Evolutionary conservation across 2,329 filamentous ascomycete genomes (phyloP), one percentile per base, ranked within the genome.

Genomic region (Apiospora pterosperma): DNA sequence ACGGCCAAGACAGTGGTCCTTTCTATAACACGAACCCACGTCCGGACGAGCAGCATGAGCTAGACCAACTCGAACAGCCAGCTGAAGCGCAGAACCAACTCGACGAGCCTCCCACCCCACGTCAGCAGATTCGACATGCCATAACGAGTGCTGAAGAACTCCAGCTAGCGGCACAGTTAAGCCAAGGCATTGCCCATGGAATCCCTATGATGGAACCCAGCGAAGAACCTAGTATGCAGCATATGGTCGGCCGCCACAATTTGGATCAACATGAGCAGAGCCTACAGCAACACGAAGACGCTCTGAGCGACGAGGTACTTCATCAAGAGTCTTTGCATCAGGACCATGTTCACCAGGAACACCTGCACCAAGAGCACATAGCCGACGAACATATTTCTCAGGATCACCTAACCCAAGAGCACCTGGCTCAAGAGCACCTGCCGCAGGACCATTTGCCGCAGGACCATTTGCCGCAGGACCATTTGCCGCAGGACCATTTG

Each of bases 151-250:
- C 81, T 5, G 84, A 86, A 68, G 85, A 88, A 75, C 78, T 88
- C 48, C 85, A 86, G 72, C 77, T 88, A 42, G 85, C 85, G 16
- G 85, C 85, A 11, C 85, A 87, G 70, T 76, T 88, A 48, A 85
- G 84, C 59, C 83, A 85, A 66, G 84, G 81, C 52, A 76, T 88
- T 19, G 82, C 84, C 14, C 79, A 83, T 39, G 81, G 84, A 65
- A 80, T 87, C 72, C 76, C 79, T 19, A 79, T 74, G 61, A 69
- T 82, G 21, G 81, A 83, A 64, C 74, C 80, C 2, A 79, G 75
- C 44, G 80, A 81, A 55, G 81, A 83, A 59, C 70, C 78, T 3
- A 76, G 73, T 65, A 72, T 84, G 68, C 78, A 79, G 59, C 79
- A 71, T 66, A 44, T 62, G 31, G 64, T 75, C 7, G 76, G 78